Base-by-base conservation (phyloP, 1,284 basidiomycete species). In the Cryptococcus maquisensis region DNA sequence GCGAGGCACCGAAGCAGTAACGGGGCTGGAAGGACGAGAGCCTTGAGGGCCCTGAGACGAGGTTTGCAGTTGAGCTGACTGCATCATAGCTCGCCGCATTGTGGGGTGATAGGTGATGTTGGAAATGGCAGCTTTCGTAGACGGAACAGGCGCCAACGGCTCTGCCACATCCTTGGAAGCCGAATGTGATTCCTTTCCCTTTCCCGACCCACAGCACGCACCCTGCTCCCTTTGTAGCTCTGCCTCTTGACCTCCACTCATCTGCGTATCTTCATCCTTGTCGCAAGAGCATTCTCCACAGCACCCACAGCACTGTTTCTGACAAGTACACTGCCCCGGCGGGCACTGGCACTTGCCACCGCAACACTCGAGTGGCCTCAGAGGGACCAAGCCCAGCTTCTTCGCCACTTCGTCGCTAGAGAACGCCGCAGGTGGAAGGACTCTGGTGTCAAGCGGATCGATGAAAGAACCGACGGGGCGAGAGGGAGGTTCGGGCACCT, bases 291-390 rank as follows among this genome's bases (percentile, higher is more conserved):
- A 77, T 28, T 67, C 59, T 7, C 65, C 56, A 51, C 75, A 77
- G 56, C 76, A 77, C 9, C 75, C 75, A 54, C 76, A 78, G 57
- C 75, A 76, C 5, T 76, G 73, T 41, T 66, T 66, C 49, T 71
- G 65, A 57, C 76, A 78, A 9, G 63, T 63, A 56, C 76, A 78
- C 40, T 72, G 56, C 3, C 74, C 75, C 0, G 71, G 68, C 2
- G 67, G 35, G 54, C 76, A 77, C 53, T 73, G 69, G 55, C 76
- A 78, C 43, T 73, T 64, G 16, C 74, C 74, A 38, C 73, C 73
- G 53, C 75, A 78, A 61, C 76, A 78, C 55, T 76, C 68, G 15
- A 77, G 67, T 8, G 72, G 73, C 54, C 67, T 72, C 32, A 77
- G 66, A 55, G 70, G 66, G 13, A 72, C 64, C 23, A 74, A 51